phyloP scores from a whole-genome alignment of 306 rosid genomes.

The Calophaca sinica region DNA sequence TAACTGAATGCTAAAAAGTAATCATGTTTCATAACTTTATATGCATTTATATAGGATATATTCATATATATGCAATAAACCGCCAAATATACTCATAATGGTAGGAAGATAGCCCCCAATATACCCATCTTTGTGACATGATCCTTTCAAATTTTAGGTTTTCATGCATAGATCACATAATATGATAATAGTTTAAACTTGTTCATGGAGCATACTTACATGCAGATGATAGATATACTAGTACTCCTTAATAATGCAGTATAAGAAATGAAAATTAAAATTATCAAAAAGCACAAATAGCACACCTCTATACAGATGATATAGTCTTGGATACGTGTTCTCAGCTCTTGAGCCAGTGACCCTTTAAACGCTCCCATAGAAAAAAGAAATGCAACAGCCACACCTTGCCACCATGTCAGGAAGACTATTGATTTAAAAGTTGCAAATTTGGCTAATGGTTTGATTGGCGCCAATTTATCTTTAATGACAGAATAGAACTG shows the following conservation, averaged over 20 bases:
- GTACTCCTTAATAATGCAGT: slow-evolving; percentile 19
- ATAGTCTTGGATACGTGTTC: slow-evolving; percentile 91
- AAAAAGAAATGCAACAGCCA: slow-evolving; percentile 92
- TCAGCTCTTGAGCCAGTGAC: slow-evolving; percentile 81
- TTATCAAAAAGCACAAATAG: slow-evolving; percentile 22
- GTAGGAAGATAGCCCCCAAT: slow-evolving; percentile 1
- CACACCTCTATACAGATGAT: slow-evolving; percentile 97
- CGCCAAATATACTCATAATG: background rate
- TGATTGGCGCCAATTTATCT: slow-evolving; percentile 86
- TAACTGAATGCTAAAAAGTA: background rate
- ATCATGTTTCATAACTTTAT: background rate
- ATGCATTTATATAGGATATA: slow-evolving; percentile 9
- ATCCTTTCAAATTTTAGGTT: slow-evolving; percentile 2
- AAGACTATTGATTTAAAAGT: slow-evolving; percentile 92
- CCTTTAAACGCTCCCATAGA: slow-evolving; percentile 89
- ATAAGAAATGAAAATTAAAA: slow-evolving; percentile 26
- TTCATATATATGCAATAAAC: background rate
- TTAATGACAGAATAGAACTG: slow-evolving; percentile 94
- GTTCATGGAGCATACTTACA: background rate
- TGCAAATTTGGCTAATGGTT: slow-evolving; percentile 90
- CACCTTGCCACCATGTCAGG: slow-evolving; percentile 99
- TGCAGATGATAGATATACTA: slow-evolving; percentile 11
- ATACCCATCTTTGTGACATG: slow-evolving; percentile 8
- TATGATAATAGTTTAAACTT: slow-evolving; percentile 19
- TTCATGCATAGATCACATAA: slow-evolving; percentile 5